A percentile compares a stretch with the other conserved stretches of the same genome.
Conservation (phyloP, 2,329 filamentous ascomycete species). For the Nothopassalora personata region DNA sequence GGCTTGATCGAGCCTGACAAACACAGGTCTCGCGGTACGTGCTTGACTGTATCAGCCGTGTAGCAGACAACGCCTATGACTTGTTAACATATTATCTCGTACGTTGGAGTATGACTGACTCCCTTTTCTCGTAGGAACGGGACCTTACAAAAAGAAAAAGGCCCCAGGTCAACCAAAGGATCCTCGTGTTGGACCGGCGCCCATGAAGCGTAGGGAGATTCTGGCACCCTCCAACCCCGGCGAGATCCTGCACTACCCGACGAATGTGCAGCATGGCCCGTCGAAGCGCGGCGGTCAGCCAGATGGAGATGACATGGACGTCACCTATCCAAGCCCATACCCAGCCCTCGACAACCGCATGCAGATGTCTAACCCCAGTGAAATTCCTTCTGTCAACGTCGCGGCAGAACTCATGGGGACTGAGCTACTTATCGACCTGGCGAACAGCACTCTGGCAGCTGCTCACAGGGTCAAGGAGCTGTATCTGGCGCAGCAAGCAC, state of each 20-base stretch:
- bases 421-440: conserved; percentile 25
- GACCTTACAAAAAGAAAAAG: conserved; percentile 1
- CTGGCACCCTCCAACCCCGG: conserved; percentile 11
- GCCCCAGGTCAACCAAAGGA: not conserved
- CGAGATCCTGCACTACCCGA: conserved; percentile 21
- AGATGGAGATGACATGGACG: not conserved
- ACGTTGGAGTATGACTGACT: too few species aligned
- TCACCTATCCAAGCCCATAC: conserved; percentile 3
- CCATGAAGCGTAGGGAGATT: conserved; percentile 7
- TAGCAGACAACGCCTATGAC: too few species aligned
- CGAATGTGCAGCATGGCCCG: conserved; percentile 23
- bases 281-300: conserved; percentile 8
- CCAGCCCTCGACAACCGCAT: not conserved
- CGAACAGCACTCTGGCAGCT: conserved; percentile 21
- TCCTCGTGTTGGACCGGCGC: not conserved
- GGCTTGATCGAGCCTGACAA: conserved; percentile 22
- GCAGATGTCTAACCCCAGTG: not conserved
- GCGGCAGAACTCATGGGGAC: conserved; percentile 25
- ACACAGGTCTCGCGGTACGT: conserved; percentile 19
- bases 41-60: too few species aligned
- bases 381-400: conserved; percentile 8
- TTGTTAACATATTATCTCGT: too few species aligned
- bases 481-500: conserved; percentile 20
- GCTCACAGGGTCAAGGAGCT: conserved; percentile 23
- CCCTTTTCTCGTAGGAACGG: not conserved